Evolutionary conservation across 805 yeast genomes (phyloP), one percentile per base, ranked within the genome.

Genomic region (Vanderwaltozyma verrucispora): DNA sequence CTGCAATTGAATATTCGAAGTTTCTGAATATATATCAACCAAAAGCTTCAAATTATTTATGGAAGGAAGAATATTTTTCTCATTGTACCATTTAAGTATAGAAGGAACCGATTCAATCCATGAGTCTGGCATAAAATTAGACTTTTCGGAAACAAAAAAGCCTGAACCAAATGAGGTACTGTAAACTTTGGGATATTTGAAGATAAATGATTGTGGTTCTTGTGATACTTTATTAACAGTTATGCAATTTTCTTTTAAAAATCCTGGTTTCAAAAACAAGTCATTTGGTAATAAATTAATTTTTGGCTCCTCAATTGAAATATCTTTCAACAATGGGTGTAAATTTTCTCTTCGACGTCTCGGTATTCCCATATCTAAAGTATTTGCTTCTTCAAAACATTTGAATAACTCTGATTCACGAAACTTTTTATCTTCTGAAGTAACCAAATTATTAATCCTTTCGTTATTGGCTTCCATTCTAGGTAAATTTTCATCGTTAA

Each of bases 151-250:
- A 5, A 78, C 53, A 30, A 68, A 67, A 35, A 74, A 65, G 0
- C 86, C 87, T 13, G 73, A 52, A 0, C 79, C 73, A 3, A 77
- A 50, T 4, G 54, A 59, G 12, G 75, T 54, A 1, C 78, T 62
- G 49, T 73, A 79, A 1, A 72, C 50, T 38, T 66, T 64, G 0
- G 88, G 86, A 44, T 60, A 75, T 39, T 69, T 75, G 40, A 79
- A 60, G 5, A 81, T 58, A 38, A 68, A 65, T 26, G 80, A 82
- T 1, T 84, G 83, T 0, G 79, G 75, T 28, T 63, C 64, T 51
- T 80, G 88, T n/a, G 66, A 51, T 0, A 72, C 59, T 5, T 70
- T 66, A 31, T 64, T 59, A 19, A 64, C 70, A 4, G 51, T 59
- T 15, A 80, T 76, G 0, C 77, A 79, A 24, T 67, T 47, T 16